Percentiles rank a stretch among this genome's conserved stretches.
phyloP scores from a whole-genome alignment of 2,329 filamentous ascomycete species.

The Trichoderma semiorbis region DNA sequence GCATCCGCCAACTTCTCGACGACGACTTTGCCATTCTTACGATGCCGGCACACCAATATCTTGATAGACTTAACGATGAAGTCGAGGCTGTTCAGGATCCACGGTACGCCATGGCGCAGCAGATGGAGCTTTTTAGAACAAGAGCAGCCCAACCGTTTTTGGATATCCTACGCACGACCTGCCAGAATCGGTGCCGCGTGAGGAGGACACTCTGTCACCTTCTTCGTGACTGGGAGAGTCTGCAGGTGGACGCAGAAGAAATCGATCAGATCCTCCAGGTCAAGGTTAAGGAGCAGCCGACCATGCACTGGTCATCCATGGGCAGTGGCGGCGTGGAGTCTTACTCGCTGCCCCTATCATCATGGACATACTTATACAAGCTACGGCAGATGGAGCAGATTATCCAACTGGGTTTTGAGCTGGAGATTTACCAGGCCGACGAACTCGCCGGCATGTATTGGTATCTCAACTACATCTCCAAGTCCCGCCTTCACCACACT shows the following conservation, averaged over 20 bases:
- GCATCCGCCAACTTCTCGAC: constrained; percentile 72
- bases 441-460: constrained; percentile 89
- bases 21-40: constrained; percentile 77
- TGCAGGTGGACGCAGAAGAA: constrained; percentile 79
- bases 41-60: constrained; percentile 65
- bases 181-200: constrained; percentile 85
- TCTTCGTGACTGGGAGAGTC: constrained; percentile 75
- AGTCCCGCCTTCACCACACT: constrained; percentile 64
- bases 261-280: constrained; percentile 66
- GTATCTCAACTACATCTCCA: constrained; percentile 73
- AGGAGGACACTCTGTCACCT: constrained; percentile 86
- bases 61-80: constrained; percentile 71
- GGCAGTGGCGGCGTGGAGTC: constrained; percentile 45
- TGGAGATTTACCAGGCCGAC: constrained; percentile 81
- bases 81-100: constrained; percentile 72
- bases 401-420: constrained; percentile 89
- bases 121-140: constrained; percentile 68
- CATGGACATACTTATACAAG: constrained; percentile 89
- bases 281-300: constrained; percentile 58
- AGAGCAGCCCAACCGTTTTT: constrained; percentile 68
- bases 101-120: constrained; percentile 66
- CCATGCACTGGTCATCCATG: constrained; percentile 43
- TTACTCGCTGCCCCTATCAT: constrained; percentile 71
- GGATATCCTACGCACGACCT: constrained; percentile 78
- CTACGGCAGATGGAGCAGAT: constrained; percentile 83